Evolutionary conservation across 805 yeast species (phyloP), one percentile per base, ranked within the genome.

Genomic region (Lachancea lanzarotensis): DNA sequence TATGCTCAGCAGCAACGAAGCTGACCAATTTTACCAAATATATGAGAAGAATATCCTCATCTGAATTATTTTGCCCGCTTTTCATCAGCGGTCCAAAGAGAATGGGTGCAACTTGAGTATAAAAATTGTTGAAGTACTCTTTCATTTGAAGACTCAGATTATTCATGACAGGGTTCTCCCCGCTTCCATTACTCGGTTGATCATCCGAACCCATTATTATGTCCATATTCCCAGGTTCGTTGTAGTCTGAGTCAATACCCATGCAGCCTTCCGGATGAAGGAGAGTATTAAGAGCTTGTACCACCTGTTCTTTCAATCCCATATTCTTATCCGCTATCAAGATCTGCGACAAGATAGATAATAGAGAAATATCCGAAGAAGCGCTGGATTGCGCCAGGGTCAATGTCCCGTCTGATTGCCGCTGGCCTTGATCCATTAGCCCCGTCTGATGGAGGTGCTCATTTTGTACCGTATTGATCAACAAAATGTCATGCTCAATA

Each of bases 271-370:
- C 65, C 1, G 86, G 81, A 56, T 84, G 90, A 12, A 90, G 68
- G 29, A 90, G 63, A 1, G 81, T 79, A 57, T 81, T 81, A 40
- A 90, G 64, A 1, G 96, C 95, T 63, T 89, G 96, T 50, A 77
- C 80, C 0, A 90, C 84, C 61, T 89, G 96, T 6, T 84, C 78
- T 56, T 84, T 81, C 42, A 89, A 65, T 0, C 95, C 95, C 4
- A 81, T 75, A 50, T 80, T 80, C 10, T 70, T 67, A 48, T 84
- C 95, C 17, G 75, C 72, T 2, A 81, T 60, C 6, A 90, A 61
- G 15, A 88, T 72, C 31, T 78, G 73, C 0, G 82, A 72, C 30
- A 88, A 63, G 7, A 79, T 71, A 6, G 67, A 56, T 19, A 82
- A 65, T 40, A 84, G 60, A 0, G 82, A 73, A 75, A 81, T 76